A percentile compares a stretch with the other conserved stretches of the same genome.
Evolutionary conservation across 1,139 yeast genomes (phyloP).

Genomic region (Suhomyces guaymorum): DNA sequence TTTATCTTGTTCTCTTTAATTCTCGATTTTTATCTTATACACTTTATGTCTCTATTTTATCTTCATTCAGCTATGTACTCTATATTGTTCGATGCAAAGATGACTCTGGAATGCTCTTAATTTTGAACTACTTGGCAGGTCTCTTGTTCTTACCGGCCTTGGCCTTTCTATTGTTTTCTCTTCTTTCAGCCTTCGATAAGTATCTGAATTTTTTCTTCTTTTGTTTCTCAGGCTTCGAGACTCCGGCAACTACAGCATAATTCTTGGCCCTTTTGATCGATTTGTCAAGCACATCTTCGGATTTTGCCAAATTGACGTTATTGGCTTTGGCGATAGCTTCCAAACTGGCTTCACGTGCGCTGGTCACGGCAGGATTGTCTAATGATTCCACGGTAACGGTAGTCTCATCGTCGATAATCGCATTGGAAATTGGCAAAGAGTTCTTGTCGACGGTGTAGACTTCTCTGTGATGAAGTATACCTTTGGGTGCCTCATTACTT

Average conservation of each 20-base stretch:
- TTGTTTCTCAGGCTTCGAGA: conserved; percentile 43
- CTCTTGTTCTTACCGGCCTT: conserved; percentile 24
- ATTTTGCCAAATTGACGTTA: conserved; percentile 60
- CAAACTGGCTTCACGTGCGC: conserved; percentile 37
- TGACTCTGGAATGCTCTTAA: too few relatives aligned
- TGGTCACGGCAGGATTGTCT: conserved; percentile 46
- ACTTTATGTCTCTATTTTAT: too few relatives aligned
- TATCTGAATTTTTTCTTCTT: conserved; percentile 86
- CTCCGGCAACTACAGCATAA: conserved; percentile 66
- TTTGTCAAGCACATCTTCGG: conserved; percentile 61
- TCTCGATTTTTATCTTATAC: too few relatives aligned
- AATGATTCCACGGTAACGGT: conserved; percentile 62
- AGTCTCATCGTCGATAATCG: conserved; percentile 54
- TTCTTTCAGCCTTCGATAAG: conserved; percentile 75
- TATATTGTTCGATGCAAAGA: not conserved
- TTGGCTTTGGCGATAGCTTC: conserved; percentile 61
- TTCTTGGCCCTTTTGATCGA: conserved; percentile 71
- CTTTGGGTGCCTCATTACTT: conserved; percentile 26
- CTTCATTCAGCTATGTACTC: not conserved
- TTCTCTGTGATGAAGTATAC: conserved; percentile 44
- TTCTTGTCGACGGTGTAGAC: conserved; percentile 48
- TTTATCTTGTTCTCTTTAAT: too few relatives aligned
- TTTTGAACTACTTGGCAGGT: not conserved
- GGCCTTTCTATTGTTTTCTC: conserved; percentile 64
- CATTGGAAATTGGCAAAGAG: conserved; percentile 42